These are phyloP conservation scores for Brassica nigra DNA, from an alignment of 345 rosid genomes.

Conservation along the genomic window DNA sequence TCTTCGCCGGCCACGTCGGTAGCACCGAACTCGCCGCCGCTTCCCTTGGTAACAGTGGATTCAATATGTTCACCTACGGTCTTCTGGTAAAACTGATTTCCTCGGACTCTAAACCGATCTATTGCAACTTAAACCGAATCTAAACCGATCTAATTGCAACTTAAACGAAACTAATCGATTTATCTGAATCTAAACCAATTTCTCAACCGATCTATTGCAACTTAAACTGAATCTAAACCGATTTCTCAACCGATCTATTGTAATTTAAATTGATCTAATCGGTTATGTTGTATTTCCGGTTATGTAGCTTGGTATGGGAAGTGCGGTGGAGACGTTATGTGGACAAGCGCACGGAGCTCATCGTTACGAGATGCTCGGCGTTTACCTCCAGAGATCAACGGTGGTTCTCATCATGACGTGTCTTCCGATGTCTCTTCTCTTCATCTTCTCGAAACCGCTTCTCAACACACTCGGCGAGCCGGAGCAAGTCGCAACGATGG, in stretches of 20 bases:
- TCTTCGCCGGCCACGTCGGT: constrained; percentile 59
- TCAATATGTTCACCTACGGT: constrained; percentile 50
- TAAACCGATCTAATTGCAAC: neutral
- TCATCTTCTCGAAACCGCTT: constrained; percentile 56
- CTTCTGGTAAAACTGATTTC: constrained; percentile 44
- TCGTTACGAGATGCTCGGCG: constrained; percentile 61
- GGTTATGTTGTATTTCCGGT: neutral
- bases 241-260: neutral
- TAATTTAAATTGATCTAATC: neutral
- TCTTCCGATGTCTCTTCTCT: constrained; percentile 52
- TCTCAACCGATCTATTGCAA: neutral
- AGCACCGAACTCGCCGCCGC: constrained; percentile 49
- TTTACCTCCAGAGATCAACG: constrained; percentile 73
- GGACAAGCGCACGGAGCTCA: constrained; percentile 86
- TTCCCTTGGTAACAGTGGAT: constrained; percentile 56
- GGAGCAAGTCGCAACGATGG: constrained; percentile 49
- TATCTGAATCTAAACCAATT: neutral
- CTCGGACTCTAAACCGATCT: neutral
- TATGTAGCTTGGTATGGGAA: constrained; percentile 72
- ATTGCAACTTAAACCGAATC: neutral
- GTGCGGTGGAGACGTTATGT: constrained; percentile 80
- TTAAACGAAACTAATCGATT: neutral
- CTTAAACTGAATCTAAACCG: neutral
- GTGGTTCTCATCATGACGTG: constrained; percentile 53
- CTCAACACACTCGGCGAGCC: constrained; percentile 60